These are phyloP conservation scores for Trichoderma sp. DNA, from an alignment of 2,329 filamentous ascomycete species.

Conservation along the genomic window DNA sequence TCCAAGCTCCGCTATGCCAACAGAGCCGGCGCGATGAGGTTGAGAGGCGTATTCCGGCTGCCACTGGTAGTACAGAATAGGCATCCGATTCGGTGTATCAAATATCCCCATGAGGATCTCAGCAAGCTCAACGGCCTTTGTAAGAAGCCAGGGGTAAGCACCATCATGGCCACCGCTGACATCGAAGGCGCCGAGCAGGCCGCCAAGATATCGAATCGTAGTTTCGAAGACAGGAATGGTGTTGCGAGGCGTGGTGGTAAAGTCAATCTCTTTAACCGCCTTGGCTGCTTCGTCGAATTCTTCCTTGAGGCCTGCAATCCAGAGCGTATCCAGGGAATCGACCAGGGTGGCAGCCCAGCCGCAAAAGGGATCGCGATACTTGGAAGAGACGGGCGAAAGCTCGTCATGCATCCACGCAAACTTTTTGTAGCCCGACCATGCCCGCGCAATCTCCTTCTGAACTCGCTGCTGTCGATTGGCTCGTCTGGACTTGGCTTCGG, in stretches of 20 bases:
- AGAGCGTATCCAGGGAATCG: conserved; percentile 79
- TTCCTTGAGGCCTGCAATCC: conserved; percentile 78
- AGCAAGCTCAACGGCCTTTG: conserved; percentile 77
- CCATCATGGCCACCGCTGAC: conserved; percentile 64
- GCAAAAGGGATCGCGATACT: conserved; percentile 78
- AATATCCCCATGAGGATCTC: conserved; percentile 81
- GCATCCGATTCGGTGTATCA: conserved; percentile 94
- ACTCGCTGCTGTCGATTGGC: conserved; percentile 65
- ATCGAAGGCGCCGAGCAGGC: conserved; percentile 83
- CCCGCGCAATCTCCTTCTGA: conserved; percentile 71
- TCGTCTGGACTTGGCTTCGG: conserved; percentile 61
- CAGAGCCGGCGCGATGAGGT: conserved; percentile 61
- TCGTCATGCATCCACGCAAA: conserved; percentile 88
- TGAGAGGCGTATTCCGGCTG: conserved; percentile 64
- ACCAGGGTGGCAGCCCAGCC: conserved; percentile 89
- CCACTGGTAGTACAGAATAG: conserved; percentile 78
- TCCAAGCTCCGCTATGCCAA: conserved; percentile 71
- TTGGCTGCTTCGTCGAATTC: conserved; percentile 79
- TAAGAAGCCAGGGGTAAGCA: conserved; percentile 66
- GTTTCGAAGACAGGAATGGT: conserved; percentile 93
- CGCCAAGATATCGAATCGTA: conserved; percentile 87
- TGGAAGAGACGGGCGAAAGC: conserved; percentile 69
- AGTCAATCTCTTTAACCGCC: conserved; percentile 74
- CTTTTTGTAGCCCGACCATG: conserved; percentile 80
- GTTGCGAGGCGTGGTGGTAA: conserved; percentile 66